Conservation (phyloP, 352 stramenopile species). For the Pythium monospermum region DNA sequence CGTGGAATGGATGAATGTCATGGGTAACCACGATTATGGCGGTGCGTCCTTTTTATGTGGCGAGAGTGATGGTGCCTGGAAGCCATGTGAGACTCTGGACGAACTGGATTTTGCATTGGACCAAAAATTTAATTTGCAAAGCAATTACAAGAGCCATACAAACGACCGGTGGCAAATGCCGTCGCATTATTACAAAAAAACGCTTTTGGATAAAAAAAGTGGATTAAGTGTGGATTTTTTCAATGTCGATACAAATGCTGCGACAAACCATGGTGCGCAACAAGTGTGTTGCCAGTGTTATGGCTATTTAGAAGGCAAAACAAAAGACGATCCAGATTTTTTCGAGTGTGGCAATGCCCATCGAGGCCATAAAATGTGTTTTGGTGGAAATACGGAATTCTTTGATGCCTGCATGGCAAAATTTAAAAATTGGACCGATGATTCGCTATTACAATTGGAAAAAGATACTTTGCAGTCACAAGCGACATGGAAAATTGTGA, state of each 20-base stretch:
- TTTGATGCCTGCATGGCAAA: constrained; percentile 59
- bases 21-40: constrained; percentile 81
- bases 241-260: constrained; percentile 68
- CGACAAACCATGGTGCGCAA: constrained; percentile 50
- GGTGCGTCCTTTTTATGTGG: constrained; percentile 63
- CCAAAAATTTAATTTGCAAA: constrained; percentile 56
- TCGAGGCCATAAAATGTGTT: constrained; percentile 44
- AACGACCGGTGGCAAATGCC: constrained; percentile 67
- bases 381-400: constrained; percentile 46
- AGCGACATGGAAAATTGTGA: constrained; percentile 83
- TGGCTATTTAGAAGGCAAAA: constrained; percentile 51
- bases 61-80: constrained; percentile 28
- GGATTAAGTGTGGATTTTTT: constrained; percentile 65
- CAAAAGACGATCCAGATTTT: constrained; percentile 22
- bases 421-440: constrained; percentile 61
- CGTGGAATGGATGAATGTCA: constrained; percentile 72
- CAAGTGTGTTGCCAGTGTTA: constrained; percentile 86
- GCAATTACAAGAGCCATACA: constrained; percentile 64
- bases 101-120: constrained; percentile 46
- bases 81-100: constrained; percentile 36
- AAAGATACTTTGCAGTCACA: constrained; percentile 50
- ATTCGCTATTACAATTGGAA: constrained; percentile 58
- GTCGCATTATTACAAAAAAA: constrained; percentile 69
- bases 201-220: constrained; percentile 32
- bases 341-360: constrained; percentile 43